Base-by-base conservation (phyloP, 306 rosid genomes). In the Acacia crassicarpa region DNA sequence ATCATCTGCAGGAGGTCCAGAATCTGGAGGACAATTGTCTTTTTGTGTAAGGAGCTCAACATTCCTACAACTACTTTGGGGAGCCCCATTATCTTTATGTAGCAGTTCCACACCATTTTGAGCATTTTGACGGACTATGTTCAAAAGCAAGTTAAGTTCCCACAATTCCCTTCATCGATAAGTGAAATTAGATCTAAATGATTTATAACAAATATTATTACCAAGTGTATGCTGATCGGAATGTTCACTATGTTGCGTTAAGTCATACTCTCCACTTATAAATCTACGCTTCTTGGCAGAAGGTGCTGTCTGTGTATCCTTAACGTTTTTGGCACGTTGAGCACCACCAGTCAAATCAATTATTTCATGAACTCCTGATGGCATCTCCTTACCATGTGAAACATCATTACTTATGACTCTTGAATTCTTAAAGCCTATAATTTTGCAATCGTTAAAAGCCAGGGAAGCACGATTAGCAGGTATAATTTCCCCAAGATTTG, bases 381-480 rank as follows among this genome's bases (percentile, higher is more conserved):
- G 58, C n/a, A 73, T 75, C 77, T 84, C 88, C 90, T 83, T 87
- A 46, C 78, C 75, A 68, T 63, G 80, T 80, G 83, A 75, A 76
- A 70, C 85, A 66, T 65, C 89, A 62, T 59, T 80, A 74, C 82
- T 10, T 9, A 33, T 63, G 77, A 80, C 84, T 59, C 81, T 84
- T 77, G 90, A 84, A 83, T 59, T 73, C 62, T 89, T 84, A 75
- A 77, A 56, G 49, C 73, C 78, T 74, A 79, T 83, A 85, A 80
- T 77, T 69, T 81, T 84, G 74, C 86, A 84, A 77, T 82, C 84
- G 79, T 69, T 87, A 56, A 87, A 86, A 81, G 91, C 84, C 67
- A 90, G 89, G 79, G 97, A 87, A 48, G 98, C 87, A 77, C 89
- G 93, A 79, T 95, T 95, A 70, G 99, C 99, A 58, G 99, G 98